Evolutionary conservation across 257 asterid species (phyloP), one percentile per base, ranked within the genome.

Genomic region (Nicotiana obtusifolia): DNA sequence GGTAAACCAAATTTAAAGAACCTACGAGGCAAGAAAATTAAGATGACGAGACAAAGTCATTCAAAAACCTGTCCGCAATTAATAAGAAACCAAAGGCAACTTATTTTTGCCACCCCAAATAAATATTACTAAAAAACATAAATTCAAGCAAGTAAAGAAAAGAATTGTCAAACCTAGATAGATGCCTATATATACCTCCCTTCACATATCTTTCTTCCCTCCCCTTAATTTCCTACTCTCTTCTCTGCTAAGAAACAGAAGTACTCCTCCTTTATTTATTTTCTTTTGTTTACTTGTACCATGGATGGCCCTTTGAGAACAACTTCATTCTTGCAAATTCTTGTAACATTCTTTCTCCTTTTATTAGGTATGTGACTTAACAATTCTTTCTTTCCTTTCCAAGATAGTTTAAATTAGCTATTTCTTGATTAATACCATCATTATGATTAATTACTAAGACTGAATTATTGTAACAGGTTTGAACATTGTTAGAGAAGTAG

Each of bases 81-180:
- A 44, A 71, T 71, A 44, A 71, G 79, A 75, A 73, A 3, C 62
- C 62, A 15, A 75, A 75, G 26, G 79, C 61, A 75, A 75, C 79
- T 75, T 49, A 24, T 24, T 20, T 60, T 10, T 60, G 14, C 35
- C 22, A 61, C 33, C 83, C 82, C 4, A 30, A 81, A 78, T 73
- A 82, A 65, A 81, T 19, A 78, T 66, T 81, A 79, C 82, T 31
- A 33, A 22, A 57, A 64, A 84, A 64, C 53, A 49, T 47, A 76
- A 77, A 80, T 52, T 79, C 89, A 80, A 80, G 65, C 89, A 88
- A 88, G 89, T 41, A 85, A 88, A 84, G 87, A 78, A 88, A 88
- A 77, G 86, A 76, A 85, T 88, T 87, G 88, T n/a, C 77, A 82
- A 78, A 19, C 20, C 49, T 41, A 41, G 2, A 80, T 10, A 15